Percentiles rank a stretch among this genome's conserved stretches.
phyloP scores from a whole-genome alignment of 805 yeast genomes.

The Candida odintsovae region DNA sequence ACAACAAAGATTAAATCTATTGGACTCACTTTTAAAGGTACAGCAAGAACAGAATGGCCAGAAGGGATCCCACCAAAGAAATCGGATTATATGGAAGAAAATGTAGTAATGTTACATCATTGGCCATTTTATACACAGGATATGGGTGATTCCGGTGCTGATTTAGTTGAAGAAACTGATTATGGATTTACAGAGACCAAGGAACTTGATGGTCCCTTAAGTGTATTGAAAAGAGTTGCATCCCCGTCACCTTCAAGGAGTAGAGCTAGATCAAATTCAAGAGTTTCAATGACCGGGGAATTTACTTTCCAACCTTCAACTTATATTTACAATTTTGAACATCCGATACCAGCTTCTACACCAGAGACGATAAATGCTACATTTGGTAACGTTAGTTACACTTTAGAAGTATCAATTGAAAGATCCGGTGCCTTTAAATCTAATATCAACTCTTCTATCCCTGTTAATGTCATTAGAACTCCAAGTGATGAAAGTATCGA shows the following conservation, averaged over 20 bases:
- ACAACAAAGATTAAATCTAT: slow-evolving; percentile 67
- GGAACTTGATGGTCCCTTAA: slow-evolving; percentile 16
- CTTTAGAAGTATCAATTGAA: slow-evolving; percentile 61
- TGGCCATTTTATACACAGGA: slow-evolving; percentile 71
- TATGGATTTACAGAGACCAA: neutral
- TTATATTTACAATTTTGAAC: slow-evolving; percentile 88
- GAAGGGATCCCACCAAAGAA: slow-evolving; percentile 95
- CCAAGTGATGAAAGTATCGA: slow-evolving; percentile 77
- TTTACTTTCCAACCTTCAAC: slow-evolving; percentile 77
- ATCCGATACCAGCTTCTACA: slow-evolving; percentile 70
- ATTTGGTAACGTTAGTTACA: slow-evolving; percentile 75
- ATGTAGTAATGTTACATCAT: slow-evolving; percentile 65
- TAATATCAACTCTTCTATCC: slow-evolving; percentile 56
- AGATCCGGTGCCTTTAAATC: slow-evolving; percentile 85
- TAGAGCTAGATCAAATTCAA: slow-evolving; percentile 13
- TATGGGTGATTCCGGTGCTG: slow-evolving; percentile 35
- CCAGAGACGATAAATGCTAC: slow-evolving; percentile 79
- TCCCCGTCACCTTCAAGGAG: slow-evolving; percentile 21
- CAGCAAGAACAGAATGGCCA: slow-evolving; percentile 88
- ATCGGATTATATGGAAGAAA: slow-evolving; percentile 55
- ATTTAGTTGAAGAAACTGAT: slow-evolving; percentile 21
- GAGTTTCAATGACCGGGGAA: slow-evolving; percentile 10
- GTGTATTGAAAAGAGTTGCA: slow-evolving; percentile 20
- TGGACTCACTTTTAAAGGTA: slow-evolving; percentile 57
- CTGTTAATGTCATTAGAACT: slow-evolving; percentile 64